Conservation (phyloP, 768 basidiomycete species). For the Hydnomerulius pinastri region DNA sequence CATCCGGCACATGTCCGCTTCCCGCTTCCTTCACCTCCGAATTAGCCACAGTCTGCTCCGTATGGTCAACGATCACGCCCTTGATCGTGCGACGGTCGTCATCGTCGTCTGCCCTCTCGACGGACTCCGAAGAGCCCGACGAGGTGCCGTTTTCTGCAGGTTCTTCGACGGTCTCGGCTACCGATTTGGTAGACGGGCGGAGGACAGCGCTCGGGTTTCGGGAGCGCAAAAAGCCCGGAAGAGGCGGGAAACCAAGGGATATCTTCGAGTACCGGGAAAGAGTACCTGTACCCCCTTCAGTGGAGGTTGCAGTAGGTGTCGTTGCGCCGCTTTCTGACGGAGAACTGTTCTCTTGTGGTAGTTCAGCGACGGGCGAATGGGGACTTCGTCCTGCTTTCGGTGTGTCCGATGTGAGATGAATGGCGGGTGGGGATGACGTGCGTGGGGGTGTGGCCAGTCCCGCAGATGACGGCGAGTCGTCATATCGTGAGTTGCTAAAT, state of each 20-base stretch:
- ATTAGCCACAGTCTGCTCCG: slow-evolving; percentile 12
- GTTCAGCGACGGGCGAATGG: slow-evolving; percentile 11
- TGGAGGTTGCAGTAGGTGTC: slow-evolving; percentile 51
- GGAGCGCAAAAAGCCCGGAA: slow-evolving; percentile 63
- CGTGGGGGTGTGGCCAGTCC: slow-evolving; percentile 27
- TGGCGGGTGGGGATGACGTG: slow-evolving; percentile 14
- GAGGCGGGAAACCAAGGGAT: slow-evolving; percentile 57
- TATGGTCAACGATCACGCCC: slow-evolving; percentile 24
- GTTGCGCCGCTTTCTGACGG: slow-evolving; percentile 56
- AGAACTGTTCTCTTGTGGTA: slow-evolving; percentile 37
- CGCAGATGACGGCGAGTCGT: slow-evolving; percentile 23
- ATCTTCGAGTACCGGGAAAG: slow-evolving; percentile 42
- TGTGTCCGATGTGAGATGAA: slow-evolving; percentile 21
- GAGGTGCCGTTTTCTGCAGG: slow-evolving; percentile 19
- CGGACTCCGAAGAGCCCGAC: slow-evolving; percentile 9
- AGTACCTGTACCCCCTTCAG: slow-evolving; percentile 33
- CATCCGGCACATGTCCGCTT: slow-evolving; percentile 8
- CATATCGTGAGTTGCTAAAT: slow-evolving; percentile 16
- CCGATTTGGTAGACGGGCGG: slow-evolving; percentile 22
- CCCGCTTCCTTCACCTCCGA: slow-evolving; percentile 13
- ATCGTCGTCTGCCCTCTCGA: slow-evolving; percentile 32
- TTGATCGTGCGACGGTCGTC: slow-evolving; percentile 47
- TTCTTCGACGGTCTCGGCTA: slow-evolving; percentile 22
- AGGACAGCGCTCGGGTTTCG: slow-evolving; percentile 54
- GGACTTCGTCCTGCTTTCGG: slow-evolving; percentile 28